phyloP scores from a whole-genome alignment of 305 asterid genomes.

The Caryopteris hybrid region DNA sequence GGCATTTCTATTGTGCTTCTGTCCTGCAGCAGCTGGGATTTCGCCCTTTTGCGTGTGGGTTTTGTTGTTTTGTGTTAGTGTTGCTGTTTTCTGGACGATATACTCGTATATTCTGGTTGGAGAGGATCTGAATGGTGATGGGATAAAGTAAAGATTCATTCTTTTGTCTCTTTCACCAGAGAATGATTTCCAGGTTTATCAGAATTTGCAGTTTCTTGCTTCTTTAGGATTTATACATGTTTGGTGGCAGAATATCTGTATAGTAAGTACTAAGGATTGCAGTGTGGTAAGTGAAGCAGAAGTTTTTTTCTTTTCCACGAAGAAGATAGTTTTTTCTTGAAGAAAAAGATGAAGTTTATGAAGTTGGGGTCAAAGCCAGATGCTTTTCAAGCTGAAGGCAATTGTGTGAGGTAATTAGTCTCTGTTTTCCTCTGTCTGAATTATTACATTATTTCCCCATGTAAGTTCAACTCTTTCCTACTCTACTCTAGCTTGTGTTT shows the following conservation, averaged over 20 bases:
- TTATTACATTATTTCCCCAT: too few species aligned
- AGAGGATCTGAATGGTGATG: slow-evolving; percentile 11
- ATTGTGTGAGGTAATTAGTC: slow-evolving; percentile 46
- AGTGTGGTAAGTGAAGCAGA: neutral
- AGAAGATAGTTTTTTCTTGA: slow-evolving; percentile 11
- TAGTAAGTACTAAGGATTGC: slow-evolving; percentile 16
- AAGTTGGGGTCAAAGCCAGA: slow-evolving; percentile 95
- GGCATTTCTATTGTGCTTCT: slow-evolving; percentile 18
- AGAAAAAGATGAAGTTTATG: slow-evolving; percentile 74
- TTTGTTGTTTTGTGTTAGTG: slow-evolving; percentile 48
- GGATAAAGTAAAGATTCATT: slow-evolving; percentile 31
- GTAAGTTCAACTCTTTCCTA: neutral
- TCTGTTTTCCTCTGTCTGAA: neutral
- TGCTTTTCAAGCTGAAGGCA: slow-evolving; percentile 74
- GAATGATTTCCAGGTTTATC: slow-evolving; percentile 28
- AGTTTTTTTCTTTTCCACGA: neutral
- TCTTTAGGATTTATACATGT: slow-evolving; percentile 21
- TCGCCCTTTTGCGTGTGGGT: slow-evolving; percentile 20
- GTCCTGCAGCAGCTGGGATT: too few species aligned
- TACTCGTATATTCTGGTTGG: too few species aligned
- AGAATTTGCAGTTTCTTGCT: slow-evolving; percentile 19
- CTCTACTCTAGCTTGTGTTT: neutral
- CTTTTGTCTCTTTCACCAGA: slow-evolving; percentile 34
- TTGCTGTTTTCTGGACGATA: too few species aligned
- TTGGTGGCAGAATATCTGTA: slow-evolving; percentile 6